These are phyloP conservation scores for Candida freyschussii DNA, from an alignment of 1,139 yeast genomes.

Conservation along the genomic window DNA sequence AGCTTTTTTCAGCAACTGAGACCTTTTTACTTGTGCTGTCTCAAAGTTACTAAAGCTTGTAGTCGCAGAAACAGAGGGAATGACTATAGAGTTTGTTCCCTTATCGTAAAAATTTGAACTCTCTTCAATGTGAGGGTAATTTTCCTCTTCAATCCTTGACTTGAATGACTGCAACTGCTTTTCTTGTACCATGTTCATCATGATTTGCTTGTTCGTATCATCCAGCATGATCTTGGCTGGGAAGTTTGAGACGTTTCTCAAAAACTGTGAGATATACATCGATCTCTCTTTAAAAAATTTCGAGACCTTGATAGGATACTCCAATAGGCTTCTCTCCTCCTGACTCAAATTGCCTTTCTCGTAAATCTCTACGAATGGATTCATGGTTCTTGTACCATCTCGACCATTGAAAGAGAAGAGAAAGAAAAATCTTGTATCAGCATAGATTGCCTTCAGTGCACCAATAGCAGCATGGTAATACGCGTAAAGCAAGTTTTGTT, in stretches of 20 bases:
- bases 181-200: constrained; percentile 20
- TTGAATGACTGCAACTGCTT: constrained; percentile 19
- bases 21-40: constrained; percentile 20
- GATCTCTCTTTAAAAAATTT: constrained; percentile 32
- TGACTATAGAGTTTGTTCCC: constrained; percentile 26
- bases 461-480: constrained; percentile 31
- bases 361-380: constrained; percentile 9
- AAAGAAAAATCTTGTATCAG: constrained; percentile 35
- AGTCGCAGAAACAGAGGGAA: constrained; percentile 24
- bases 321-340: constrained; percentile 19
- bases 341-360: constrained; percentile 12
- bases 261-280: constrained; percentile 25
- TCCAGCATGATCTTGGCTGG: constrained; percentile 25
- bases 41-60: constrained; percentile 20
- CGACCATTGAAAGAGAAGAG: constrained; percentile 33
- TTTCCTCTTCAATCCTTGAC: constrained; percentile 17
- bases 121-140: constrained; percentile 22
- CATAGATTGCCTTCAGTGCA: constrained; percentile 30
- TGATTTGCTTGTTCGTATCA: constrained; percentile 21
- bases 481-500: constrained; percentile 25
- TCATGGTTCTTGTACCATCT: constrained; percentile 24
- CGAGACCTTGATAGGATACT: constrained; percentile 31
- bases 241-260: constrained; percentile 28
- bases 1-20: constrained; percentile 11
- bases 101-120: constrained; percentile 21